These are phyloP conservation scores for Trichophyton mentagrophytes DNA, from an alignment of 2,329 filamentous ascomycete genomes.

Conservation along the genomic window DNA sequence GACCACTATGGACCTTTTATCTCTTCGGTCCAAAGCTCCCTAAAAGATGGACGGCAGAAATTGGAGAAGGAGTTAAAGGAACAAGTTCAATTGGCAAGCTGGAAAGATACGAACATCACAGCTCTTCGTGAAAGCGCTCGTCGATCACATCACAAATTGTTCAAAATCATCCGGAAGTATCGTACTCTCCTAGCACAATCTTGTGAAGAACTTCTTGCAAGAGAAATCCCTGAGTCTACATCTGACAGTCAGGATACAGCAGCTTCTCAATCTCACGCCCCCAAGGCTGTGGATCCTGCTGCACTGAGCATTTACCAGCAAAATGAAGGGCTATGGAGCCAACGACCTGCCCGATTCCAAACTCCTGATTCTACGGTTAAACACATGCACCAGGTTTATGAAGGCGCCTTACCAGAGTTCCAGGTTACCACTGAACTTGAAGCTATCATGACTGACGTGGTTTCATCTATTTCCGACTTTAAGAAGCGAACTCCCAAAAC, in stretches of 20 bases:
- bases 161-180: conserved; percentile 84
- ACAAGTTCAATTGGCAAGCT: conserved; percentile 83
- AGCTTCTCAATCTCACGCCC: not conserved
- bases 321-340: conserved; percentile 24
- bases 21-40: conserved; percentile 48
- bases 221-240: conserved; percentile 21
- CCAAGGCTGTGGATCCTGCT: conserved; percentile 17
- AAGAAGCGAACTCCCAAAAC: conserved; percentile 68
- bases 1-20: conserved; percentile 61
- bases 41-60: conserved; percentile 53
- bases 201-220: conserved; percentile 46
- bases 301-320: conserved; percentile 24
- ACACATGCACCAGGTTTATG: conserved; percentile 58
- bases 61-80: conserved; percentile 92
- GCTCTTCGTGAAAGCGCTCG: conserved; percentile 79
- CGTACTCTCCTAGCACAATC: conserved; percentile 64
- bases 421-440: conserved; percentile 50
- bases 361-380: conserved; percentile 56
- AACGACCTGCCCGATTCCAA: conserved; percentile 51
- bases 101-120: conserved; percentile 95
- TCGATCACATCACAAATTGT: conserved; percentile 81
- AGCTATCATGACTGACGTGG: conserved; percentile 55
- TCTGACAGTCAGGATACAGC: not conserved
- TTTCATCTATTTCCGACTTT: conserved; percentile 56
- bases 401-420: conserved; percentile 40